Evolutionary conservation across 371 early-diverging fungal species (phyloP), one percentile per base, ranked within the genome.

Genomic region (Mortierella sp.): DNA sequence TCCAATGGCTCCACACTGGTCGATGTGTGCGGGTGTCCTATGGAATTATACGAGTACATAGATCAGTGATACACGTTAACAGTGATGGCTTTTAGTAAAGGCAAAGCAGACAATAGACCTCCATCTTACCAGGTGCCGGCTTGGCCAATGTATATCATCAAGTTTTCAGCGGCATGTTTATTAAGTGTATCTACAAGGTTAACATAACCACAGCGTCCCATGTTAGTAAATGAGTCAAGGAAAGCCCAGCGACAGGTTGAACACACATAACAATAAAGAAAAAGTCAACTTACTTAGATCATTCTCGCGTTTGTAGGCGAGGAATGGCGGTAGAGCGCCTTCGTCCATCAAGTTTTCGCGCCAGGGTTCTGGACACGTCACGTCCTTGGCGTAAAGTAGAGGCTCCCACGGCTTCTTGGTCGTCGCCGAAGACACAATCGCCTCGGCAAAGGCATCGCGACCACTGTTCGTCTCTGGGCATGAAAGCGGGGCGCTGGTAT

Each of bases 1-100:
- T 4, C 81, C 81, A 14, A 81, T 65, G 27, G 79, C 75, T 31
- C 78, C 79, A 21, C 81, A 81, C 17, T 79, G 79, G 32, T 81
- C 81, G 19, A 79, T 56, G 47, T 81, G 81, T 3, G 72, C 56
- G 1, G 81, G 75, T 17, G 81, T 81, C 69, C 70, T 69, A 53
- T 28, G 19, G 1, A 23, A n/a, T n/a, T n/a, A n/a, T n/a, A n/a
- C n/a, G n/a, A n/a, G 32, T 41, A 50, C 11, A 15, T 3, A 30
- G 24, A 48, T 11, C 42, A 30, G 27, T 32, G 14, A 43, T n/a
- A 2, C 7, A 39, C 1, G 59, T 8, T 8, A 7, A 41, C 28
- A 15, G 17, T 21, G 4, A n/a, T n/a, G n/a, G n/a, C n/a, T n/a
- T n/a, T n/a, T n/a, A n/a, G n/a, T n/a, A n/a, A n/a, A n/a, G n/a